Conservation (phyloP, 2,329 filamentous ascomycete species). For the Xylariaceae sp. region DNA sequence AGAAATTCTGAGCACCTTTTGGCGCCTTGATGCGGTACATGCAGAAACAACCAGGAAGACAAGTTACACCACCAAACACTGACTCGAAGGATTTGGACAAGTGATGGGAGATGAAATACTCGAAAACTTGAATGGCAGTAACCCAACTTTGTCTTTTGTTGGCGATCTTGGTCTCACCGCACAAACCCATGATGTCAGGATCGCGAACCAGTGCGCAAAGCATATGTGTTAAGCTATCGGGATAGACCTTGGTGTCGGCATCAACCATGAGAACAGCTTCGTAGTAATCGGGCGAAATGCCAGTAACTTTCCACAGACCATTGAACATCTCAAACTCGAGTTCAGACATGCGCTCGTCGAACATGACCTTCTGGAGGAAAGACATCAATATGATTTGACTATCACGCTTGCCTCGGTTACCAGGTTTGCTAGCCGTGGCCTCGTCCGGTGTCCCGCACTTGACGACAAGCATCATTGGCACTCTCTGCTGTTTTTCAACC, state of each 20-base stretch:
- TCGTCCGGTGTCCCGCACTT: conserved; percentile 95
- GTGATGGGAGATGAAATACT: conserved; percentile 99
- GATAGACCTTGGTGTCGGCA: conserved; percentile 98
- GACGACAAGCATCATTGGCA: conserved; percentile 95
- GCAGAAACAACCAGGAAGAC: conserved; percentile 97
- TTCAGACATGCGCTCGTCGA: conserved; percentile 99
- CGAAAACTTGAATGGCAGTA: conserved; percentile 97
- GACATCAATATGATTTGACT: conserved; percentile 99
- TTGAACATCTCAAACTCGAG: conserved; percentile 99
- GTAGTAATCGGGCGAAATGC: conserved; percentile 97
- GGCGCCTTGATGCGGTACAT: conserved; percentile 99
- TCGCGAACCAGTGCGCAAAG: conserved; percentile 98
- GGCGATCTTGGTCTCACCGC: conserved; percentile 98
- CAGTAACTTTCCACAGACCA: conserved; percentile 96
- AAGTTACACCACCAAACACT: conserved; percentile 97
- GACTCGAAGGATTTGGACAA: conserved; percentile 96
- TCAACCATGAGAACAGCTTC: conserved; percentile 99
- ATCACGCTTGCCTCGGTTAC: conserved; percentile 97
- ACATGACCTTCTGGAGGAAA: conserved; percentile 99
- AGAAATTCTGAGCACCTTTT: conserved; percentile 98
- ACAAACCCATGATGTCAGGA: conserved; percentile 98
- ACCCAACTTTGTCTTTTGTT: conserved; percentile 97
- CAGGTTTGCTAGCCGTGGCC: conserved; percentile 76
- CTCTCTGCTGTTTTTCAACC: conserved; percentile 84
- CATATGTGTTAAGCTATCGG: conserved; percentile 98